Base-by-base conservation (phyloP, 257 asterid species). In the Lithospermum erythrorhizon region DNA sequence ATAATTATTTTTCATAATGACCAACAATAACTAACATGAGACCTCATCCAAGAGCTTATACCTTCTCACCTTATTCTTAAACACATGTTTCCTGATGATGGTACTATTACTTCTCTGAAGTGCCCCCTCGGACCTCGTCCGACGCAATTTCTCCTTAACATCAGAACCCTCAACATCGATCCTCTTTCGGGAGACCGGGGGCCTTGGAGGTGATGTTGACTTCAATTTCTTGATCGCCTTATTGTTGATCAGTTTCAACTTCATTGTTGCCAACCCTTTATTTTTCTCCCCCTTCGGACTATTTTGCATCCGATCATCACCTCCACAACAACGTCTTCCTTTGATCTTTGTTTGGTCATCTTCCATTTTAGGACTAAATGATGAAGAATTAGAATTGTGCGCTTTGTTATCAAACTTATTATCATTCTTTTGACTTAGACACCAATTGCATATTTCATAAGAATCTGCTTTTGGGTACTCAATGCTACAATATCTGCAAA, bases 11-110 rank as follows among this genome's bases (percentile, higher is more conserved):
- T 37, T 37, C 16, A 37, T 37, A 37, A 0, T 37, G 49, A 41
- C 17, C 3, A 11, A 41, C 49, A 8, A 41, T 41, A 41, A 5
- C 68, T 69, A 76, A 32, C 79, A 72, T 9, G 89, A 73, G 51
- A 87, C 95, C 57, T 87, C 95, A 62, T 87, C 87, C 73, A 83
- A 72, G 41, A 80, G 86, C 75, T 87, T 87, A 63, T 83, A 87
- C 73, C 94, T 78, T 67, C 84, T 82, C 32, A 82, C 94, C 80
- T 73, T 87, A 63, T 80, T 82, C 57, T 77, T 80, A 37, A 72
- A 66, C 51, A 75, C 75, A 9, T 73, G 85, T 75, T 71, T 83
- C 21, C 63, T 61, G 18, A 75, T 65, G 51, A 63, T 51, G n/a
- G 49, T 41, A 41, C 61, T 62, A 21, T 15, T 54, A 49, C 77